phyloP scores from a whole-genome alignment of 2,329 filamentous ascomycete genomes.

The Penicillium hesseltinei region DNA sequence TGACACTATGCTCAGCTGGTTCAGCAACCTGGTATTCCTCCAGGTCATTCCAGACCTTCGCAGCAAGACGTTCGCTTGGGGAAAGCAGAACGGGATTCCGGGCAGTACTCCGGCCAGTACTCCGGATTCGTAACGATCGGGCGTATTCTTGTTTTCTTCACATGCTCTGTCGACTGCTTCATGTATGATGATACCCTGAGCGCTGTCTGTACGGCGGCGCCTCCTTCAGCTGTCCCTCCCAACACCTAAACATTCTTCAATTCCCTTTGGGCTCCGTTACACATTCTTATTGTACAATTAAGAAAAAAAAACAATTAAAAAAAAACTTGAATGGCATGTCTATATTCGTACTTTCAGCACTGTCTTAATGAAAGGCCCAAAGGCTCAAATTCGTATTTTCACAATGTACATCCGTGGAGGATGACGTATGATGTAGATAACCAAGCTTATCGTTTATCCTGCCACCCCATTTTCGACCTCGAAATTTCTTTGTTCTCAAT shows the following conservation, averaged over 20 bases:
- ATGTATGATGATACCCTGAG: constrained; percentile 31
- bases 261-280: background rate
- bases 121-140: constrained; percentile 6
- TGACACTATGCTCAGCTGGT: constrained; percentile 56
- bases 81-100: constrained; percentile 53
- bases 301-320: background rate
- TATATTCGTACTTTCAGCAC: background rate
- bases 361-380: no score
- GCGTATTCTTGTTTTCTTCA: background rate
- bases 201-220: constrained; percentile 14
- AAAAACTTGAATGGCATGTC: background rate
- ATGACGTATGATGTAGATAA: constrained; percentile 28
- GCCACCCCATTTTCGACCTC: constrained; percentile 14
- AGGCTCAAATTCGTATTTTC: background rate
- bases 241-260: constrained; percentile 6
- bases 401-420: background rate
- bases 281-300: constrained; percentile 9
- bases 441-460: constrained; percentile 10
- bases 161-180: background rate
- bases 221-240: constrained; percentile 8
- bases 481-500: constrained; percentile 3
- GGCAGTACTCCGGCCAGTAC: constrained; percentile 14
- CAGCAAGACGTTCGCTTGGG: constrained; percentile 57
- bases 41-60: constrained; percentile 59
- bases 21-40: constrained; percentile 54